Evolutionary conservation across 2,329 filamentous ascomycete genomes (phyloP).

Genomic region (Aquanectria penicillioides): DNA sequence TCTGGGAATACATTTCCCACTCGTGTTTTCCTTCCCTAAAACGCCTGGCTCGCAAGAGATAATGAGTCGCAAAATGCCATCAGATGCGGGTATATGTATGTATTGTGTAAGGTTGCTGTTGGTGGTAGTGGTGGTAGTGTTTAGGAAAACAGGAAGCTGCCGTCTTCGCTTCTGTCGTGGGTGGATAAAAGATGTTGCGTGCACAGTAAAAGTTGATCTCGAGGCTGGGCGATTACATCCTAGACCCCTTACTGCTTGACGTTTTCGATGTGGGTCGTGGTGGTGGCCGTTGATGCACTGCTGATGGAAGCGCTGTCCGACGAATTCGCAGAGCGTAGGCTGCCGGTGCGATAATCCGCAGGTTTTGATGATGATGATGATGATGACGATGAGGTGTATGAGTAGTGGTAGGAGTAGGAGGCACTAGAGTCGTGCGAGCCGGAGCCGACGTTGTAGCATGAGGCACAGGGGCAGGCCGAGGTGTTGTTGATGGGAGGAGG

Average conservation of each 20-base stretch:
- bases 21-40: constrained; percentile 1
- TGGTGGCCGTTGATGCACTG: constrained; percentile 33
- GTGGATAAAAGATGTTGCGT: constrained; percentile 19
- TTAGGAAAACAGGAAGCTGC: too few relatives aligned
- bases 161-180: constrained; percentile 12
- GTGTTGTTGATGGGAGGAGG: constrained; percentile 49
- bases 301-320: constrained; percentile 39
- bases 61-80: constrained; percentile 1
- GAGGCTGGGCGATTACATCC: background rate
- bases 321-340: constrained; percentile 17
- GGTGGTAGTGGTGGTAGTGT: background rate
- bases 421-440: constrained; percentile 29
- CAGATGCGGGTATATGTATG: constrained; percentile 33
- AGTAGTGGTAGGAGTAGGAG: constrained; percentile 14
- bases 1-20: background rate
- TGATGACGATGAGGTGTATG: constrained; percentile 2
- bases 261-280: constrained; percentile 35
- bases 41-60: constrained; percentile 30
- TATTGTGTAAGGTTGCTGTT: background rate
- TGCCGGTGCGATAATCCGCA: constrained; percentile 5
- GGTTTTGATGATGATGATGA: constrained; percentile 13
- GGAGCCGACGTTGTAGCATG: constrained; percentile 45
- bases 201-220: background rate
- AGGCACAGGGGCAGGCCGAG: constrained; percentile 49
- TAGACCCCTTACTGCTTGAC: constrained; percentile 30